Evolutionary conservation across 768 basidiomycete genomes (phyloP), one percentile per base, ranked within the genome.

Genomic region (Boletellus ananiceps): DNA sequence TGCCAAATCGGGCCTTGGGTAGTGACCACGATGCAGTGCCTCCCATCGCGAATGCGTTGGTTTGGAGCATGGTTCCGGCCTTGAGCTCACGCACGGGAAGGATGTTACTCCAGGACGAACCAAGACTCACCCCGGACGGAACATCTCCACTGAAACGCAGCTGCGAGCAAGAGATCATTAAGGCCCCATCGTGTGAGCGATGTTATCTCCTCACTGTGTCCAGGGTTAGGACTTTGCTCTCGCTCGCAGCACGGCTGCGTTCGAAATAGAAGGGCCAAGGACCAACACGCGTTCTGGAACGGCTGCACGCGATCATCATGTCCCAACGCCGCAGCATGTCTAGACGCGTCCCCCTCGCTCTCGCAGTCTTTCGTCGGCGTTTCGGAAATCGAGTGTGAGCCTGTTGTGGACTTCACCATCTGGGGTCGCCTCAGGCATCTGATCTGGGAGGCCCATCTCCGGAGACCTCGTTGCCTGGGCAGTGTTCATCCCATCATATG

Each of bases 381-480:
- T 75, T 95, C 21, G 92, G 92, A 40, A 91, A 91, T 93, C 36
- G 88, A 92, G 58, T 92, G 83, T 59, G 92, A 95, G 63, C 93
- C 77, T 70, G 83, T 86, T 53, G 88, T 89, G 68, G 87, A 89
- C 62, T 84, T 83, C 21, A 87, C 89, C 32, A 37, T 64, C 82
- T 80, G 3, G 84, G 29, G 83, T 8, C 67, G 94, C 18, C 93
- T 69, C 87, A 88, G 61, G 69, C 90, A 48, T 73, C 83, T 35
- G 90, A 95, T 71, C 90, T 91, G 15, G 69, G 84, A 62, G 88
- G 81, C 0, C 33, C n/a, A 32, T 51, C 50, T 51, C 55, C 54
- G 43, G 45, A 29, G 50, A 44, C 47, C 48, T 53, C 40, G 46
- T 23, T 27, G 1, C 38, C 8, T 34, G n/a, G 56, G 56, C 49